Evolutionary conservation across 1,139 yeast genomes (phyloP), one percentile per base, ranked within the genome.

Genomic region (Yamadazyma songkhlaensis): DNA sequence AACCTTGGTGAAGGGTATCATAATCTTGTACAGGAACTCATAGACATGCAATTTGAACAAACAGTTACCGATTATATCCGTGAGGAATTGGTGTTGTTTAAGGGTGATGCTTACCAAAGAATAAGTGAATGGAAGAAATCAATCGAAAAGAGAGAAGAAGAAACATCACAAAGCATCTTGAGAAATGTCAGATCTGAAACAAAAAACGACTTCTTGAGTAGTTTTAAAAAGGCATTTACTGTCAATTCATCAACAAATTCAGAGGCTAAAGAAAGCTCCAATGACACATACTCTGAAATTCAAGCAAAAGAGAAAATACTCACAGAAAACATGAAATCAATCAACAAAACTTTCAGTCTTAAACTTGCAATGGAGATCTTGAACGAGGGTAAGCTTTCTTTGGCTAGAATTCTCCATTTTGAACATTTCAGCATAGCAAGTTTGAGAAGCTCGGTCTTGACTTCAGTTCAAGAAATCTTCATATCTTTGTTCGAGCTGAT

Each of bases 151-250:
- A 50, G 71, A 41, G 76, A 70, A 44, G 63, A 61, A 28, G 72
- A 68, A 45, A 68, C 74, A 0, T 54, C 67, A 1, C 63, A 64
- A 42, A 64, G 50, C 37, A 69, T 71, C 30, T 53, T 65, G 36
- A 62, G 64, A 42, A 66, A 64, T 35, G 74, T 71, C 10, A 62
- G 60, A 44, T 57, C 61, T 6, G 75, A 69, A 46, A 54, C 73
- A 1, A 71, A 70, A 36, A 67, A 61, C 44, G 77, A 71, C 45
- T 69, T 71, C 42, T 61, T 80, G 38, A 63, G 80, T 27, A 76
- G 81, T 50, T 84, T 84, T 56, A 76, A 79, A 22, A 82, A 79
- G 48, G 81, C 83, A 54, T 65, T 76, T 40, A 66, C 75, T 9
- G 71, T 77, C 31, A 69, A 66, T 12, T 36, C 57, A 3, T 38